These are phyloP conservation scores for Phaeotremella skinneri DNA, from an alignment of 768 basidiomycete genomes.

Conservation along the genomic window DNA sequence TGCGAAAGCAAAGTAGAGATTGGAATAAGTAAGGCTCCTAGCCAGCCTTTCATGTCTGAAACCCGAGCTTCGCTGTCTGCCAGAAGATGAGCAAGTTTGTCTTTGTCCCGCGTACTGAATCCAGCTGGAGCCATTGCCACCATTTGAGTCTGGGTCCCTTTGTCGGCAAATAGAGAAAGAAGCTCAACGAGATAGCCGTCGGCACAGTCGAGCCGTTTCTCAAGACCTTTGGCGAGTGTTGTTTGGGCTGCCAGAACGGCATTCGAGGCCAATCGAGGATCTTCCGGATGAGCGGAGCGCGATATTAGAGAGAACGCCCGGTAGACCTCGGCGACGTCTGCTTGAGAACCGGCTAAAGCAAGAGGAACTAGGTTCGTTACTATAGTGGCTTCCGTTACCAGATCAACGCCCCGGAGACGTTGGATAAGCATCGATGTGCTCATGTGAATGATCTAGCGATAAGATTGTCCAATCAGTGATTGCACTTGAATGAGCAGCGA, in stretches of 20 bases:
- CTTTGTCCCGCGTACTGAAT: conserved; percentile 63
- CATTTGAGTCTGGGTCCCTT: conserved; percentile 86
- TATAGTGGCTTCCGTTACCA: conserved; percentile 84
- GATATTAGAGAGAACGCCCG: conserved; percentile 79
- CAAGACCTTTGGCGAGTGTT: conserved; percentile 74
- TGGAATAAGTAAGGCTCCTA: conserved; percentile 82
- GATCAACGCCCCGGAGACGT: conserved; percentile 76
- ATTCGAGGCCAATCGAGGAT: conserved; percentile 82
- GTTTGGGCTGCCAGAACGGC: conserved; percentile 93
- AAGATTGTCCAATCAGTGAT: not conserved
- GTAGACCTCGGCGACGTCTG: conserved; percentile 78
- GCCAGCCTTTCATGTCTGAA: conserved; percentile 66
- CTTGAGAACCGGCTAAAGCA: conserved; percentile 72
- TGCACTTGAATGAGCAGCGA: not conserved
- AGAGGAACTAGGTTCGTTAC: conserved; percentile 88
- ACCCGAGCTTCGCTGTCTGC: conserved; percentile 44
- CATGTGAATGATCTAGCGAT: conserved; percentile 69
- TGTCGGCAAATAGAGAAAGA: conserved; percentile 80
- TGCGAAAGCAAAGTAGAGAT: conserved; percentile 83
- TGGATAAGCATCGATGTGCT: conserved; percentile 92
- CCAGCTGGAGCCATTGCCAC: conserved; percentile 55
- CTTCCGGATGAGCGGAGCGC: conserved; percentile 80
- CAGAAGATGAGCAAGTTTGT: conserved; percentile 23
- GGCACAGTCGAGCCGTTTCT: conserved; percentile 71
- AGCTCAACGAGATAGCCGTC: conserved; percentile 79